Percentiles rank a stretch among this genome's conserved stretches.
phyloP scores from a whole-genome alignment of 2,329 filamentous ascomycete genomes.

The Pseudopyrenochaeta lycopersici region DNA sequence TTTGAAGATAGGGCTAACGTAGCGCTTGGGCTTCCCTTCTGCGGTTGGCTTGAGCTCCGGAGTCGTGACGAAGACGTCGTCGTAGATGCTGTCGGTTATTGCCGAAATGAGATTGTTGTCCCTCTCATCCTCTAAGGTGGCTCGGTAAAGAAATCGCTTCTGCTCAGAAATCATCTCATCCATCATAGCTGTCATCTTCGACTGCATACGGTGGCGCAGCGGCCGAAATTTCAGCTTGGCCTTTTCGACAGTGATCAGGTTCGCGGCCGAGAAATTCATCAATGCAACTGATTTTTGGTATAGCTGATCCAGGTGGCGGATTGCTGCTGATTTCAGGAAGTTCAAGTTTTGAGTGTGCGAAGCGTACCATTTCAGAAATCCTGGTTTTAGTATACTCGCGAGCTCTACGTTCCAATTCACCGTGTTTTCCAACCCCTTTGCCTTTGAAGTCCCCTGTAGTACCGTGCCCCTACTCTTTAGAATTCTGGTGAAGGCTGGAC shows the following conservation, averaged over 20 bases:
- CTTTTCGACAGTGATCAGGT: constrained; percentile 24
- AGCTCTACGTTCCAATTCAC: constrained; percentile 31
- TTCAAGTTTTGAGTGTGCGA: constrained; percentile 5
- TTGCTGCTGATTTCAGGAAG: constrained; percentile 2
- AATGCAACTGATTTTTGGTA: background rate
- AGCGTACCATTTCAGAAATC: constrained; percentile 18
- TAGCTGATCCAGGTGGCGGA: constrained; percentile 4
- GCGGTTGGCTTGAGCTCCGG: constrained; percentile 11
- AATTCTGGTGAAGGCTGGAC: constrained; percentile 20
- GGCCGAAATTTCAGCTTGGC: constrained; percentile 21
- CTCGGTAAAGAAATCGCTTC: constrained; percentile 1
- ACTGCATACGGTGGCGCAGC: constrained; percentile 1
- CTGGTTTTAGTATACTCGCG: constrained; percentile 13
- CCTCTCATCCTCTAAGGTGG: constrained; percentile 16
- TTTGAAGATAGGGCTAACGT: constrained; percentile 13
- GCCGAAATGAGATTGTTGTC: constrained; percentile 22
- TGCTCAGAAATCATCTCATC: constrained; percentile 5
- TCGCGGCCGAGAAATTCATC: constrained; percentile 18
- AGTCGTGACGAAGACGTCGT: constrained; percentile 12
- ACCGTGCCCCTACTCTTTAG: constrained; percentile 23
- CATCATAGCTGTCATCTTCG: constrained; percentile 14
- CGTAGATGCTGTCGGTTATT: constrained; percentile 21
- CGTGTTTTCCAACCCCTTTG: constrained; percentile 23
- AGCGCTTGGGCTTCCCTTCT: constrained; percentile 13
- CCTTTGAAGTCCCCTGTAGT: constrained; percentile 17